Evolutionary conservation across 805 yeast genomes (phyloP), one percentile per base, ranked within the genome.

Genomic region (Myxozyma mucilagina): DNA sequence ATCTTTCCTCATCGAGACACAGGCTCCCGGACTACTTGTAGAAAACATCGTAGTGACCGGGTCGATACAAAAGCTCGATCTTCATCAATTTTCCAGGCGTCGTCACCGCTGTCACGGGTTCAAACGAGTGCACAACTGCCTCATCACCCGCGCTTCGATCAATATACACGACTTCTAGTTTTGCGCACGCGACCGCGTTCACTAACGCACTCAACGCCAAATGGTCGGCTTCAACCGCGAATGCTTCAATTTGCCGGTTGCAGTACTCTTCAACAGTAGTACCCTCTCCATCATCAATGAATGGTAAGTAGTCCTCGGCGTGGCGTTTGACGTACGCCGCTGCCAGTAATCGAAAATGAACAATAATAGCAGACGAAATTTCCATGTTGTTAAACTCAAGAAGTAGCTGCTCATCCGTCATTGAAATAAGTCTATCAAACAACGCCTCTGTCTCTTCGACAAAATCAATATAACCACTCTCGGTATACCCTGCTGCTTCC

Each of bases 191-290:
- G 35, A 67, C 16, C 41, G 67, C 68, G 39, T 64, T 63, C 49
- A 60, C 69, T 14, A 66, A 52, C 42, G 69, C 69, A 29, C 55
- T 65, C 57, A 67, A 49, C 45, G 69, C 67, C 29, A 67, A 49
- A 41, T 67, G 69, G 41, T 67, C 69, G 4, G 69, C 69, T 54
- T 67, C 69, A 34, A 67, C 69, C 29, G 67, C 53, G 35, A 67
- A 65, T 20, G 69, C 67, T 44, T 67, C 69, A 16, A 67, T 63
- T 50, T 67, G 42, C 11, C 66, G 59, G 36, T 58, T 52, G 57
- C 68, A 65, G 39, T 57, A 67, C 43, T 65, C 68, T 38, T 51
- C 66, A 9, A 67, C 55, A 6, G 53, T 54, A 24, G 58, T 42
- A 14, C 68, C 68, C 13, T 66, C 68, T 31, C 55, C 66, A 43